phyloP scores from a whole-genome alignment of 352 stramenopile genomes.

The Achlya hypogyna region DNA sequence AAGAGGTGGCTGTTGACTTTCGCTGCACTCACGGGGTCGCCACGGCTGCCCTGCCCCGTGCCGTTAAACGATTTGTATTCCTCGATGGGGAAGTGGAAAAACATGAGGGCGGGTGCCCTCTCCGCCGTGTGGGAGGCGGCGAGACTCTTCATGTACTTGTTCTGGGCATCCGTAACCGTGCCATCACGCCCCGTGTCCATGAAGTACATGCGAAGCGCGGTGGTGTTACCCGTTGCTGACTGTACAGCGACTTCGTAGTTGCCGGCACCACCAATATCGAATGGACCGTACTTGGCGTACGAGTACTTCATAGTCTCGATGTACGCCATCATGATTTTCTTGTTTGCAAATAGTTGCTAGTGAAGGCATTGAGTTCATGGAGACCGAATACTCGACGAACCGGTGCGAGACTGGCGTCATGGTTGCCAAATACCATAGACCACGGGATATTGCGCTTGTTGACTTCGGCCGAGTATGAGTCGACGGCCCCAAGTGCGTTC shows the following conservation, averaged over 20 bases:
- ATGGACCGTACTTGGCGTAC: constrained; percentile 39
- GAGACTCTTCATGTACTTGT: constrained; percentile 15
- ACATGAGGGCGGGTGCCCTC: constrained; percentile 37
- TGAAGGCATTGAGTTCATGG: neutral
- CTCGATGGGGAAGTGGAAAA: constrained; percentile 48
- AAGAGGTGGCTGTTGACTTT: constrained; percentile 18
- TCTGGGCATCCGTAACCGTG: constrained; percentile 40
- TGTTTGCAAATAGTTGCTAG: neutral
- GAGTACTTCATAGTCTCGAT: constrained; percentile 22
- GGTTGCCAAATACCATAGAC: constrained; percentile 53
- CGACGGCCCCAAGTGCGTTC: constrained; percentile 25
- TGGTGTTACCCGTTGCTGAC: constrained; percentile 22
- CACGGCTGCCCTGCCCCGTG: neutral
- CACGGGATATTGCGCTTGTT: constrained; percentile 41
- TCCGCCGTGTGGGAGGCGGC: neutral
- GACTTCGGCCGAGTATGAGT: constrained; percentile 27
- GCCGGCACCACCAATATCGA: constrained; percentile 39
- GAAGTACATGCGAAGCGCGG: constrained; percentile 66
- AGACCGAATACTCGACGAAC: neutral
- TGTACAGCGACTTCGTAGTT: constrained; percentile 54
- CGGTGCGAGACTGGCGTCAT: constrained; percentile 29
- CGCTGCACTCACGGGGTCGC: neutral
- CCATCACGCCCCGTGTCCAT: constrained; percentile 37
- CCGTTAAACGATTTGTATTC: constrained; percentile 27
- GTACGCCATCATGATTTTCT: neutral